phyloP scores from a whole-genome alignment of 1,284 basidiomycete species.

The Rhodotorula mucilaginosa region DNA sequence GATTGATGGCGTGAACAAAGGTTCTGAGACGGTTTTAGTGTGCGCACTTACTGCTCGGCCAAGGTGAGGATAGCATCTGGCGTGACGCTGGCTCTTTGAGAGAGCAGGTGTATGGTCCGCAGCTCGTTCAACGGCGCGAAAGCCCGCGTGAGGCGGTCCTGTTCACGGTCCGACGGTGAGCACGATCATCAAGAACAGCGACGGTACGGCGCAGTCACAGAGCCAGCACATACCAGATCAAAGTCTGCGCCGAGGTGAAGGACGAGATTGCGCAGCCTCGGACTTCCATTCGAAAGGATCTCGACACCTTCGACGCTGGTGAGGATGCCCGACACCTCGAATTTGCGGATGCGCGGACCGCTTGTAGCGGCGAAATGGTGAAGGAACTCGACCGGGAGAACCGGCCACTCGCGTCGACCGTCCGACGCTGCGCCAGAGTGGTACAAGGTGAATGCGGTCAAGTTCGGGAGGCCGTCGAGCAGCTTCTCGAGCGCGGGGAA shows the following conservation, averaged over 20 bases:
- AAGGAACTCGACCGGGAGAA: conserved; percentile 8
- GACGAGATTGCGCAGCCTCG: conserved; percentile 28
- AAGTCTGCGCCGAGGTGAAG: conserved; percentile 23
- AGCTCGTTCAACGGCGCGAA: conserved; percentile 14
- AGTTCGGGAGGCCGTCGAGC: not conserved
- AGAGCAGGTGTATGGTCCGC: conserved; percentile 32
- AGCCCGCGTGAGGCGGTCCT: conserved; percentile 16
- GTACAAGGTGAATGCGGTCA: conserved; percentile 36
- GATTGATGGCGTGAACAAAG: not conserved
- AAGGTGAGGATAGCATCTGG: conserved; percentile 21
- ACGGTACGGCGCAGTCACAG: not conserved
- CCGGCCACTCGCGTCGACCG: conserved; percentile 28
- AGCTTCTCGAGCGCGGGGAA: conserved; percentile 30
- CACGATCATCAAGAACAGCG: not conserved
- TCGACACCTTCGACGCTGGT: conserved; percentile 18
- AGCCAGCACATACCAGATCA: conserved; percentile 20
- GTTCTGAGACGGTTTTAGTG: no score
- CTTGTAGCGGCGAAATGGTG: conserved; percentile 3
- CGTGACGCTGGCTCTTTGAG: conserved; percentile 22
- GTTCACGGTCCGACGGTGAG: not conserved
- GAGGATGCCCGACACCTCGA: conserved; percentile 35
- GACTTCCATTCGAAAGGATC: not conserved
- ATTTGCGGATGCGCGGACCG: conserved; percentile 20
- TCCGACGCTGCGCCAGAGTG: conserved; percentile 22
- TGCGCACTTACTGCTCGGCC: conserved; percentile 20